Evolutionary conservation across 139 green algal species (phyloP).

Genomic region (Diplosphaera chodatii): DNA sequence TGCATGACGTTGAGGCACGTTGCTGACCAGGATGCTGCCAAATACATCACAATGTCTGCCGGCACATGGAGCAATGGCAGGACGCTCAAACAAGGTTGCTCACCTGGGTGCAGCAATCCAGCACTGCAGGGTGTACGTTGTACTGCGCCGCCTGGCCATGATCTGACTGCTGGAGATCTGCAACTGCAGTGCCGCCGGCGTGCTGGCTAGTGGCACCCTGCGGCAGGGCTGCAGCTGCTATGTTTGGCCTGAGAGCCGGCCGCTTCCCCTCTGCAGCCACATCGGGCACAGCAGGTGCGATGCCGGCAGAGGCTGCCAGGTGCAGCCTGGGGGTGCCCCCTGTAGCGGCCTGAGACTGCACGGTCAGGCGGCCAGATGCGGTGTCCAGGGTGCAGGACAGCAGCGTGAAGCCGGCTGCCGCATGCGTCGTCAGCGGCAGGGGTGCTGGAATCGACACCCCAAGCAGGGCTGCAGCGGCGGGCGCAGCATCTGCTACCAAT

Average conservation of each 20-base stretch:
- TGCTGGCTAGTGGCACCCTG: not conserved
- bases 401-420: not conserved
- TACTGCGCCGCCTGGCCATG: not conserved
- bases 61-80: not conserved
- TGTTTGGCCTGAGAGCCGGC: not conserved
- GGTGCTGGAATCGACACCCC: conserved; percentile 36
- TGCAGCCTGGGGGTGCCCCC: not conserved
- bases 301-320: not conserved
- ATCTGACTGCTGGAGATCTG: not conserved
- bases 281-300: too few relatives aligned
- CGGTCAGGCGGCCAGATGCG: not conserved
- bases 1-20: not conserved
- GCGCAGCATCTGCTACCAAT: not conserved
- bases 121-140: conserved; percentile 12
- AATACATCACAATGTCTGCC: not conserved
- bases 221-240: not conserved
- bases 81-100: too few relatives aligned
- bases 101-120: conserved; percentile 18
- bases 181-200: not conserved
- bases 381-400: not conserved
- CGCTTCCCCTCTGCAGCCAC: too few relatives aligned
- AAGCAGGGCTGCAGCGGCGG: conserved; percentile 7
- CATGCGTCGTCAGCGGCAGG: conserved; percentile 18
- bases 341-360: not conserved
- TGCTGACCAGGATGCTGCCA: too few relatives aligned